Evolutionary conservation across 1,139 yeast species (phyloP).

Genomic region (Geotrichum phurueaensis): DNA sequence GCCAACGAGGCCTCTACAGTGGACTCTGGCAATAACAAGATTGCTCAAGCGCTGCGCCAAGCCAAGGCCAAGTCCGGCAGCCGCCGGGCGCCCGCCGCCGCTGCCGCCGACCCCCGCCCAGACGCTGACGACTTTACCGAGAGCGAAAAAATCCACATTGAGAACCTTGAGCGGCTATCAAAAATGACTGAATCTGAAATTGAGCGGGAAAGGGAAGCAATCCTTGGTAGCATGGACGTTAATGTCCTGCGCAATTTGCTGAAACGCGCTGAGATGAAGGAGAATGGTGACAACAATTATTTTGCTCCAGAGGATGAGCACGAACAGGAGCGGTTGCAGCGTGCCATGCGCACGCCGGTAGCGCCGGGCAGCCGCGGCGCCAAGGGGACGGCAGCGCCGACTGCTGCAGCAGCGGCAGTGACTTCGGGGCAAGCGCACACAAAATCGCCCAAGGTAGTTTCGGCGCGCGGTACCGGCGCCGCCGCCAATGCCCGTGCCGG

Average conservation of each 20-base stretch:
- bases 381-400: neutral
- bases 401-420: neutral
- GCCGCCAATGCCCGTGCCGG: neutral
- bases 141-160: slow-evolving; percentile 68
- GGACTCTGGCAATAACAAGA: neutral
- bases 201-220: slow-evolving; percentile 57
- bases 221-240: slow-evolving; percentile 64
- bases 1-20: neutral
- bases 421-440: neutral
- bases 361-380: neutral
- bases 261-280: slow-evolving; percentile 28
- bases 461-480: neutral
- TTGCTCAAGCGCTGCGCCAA: slow-evolving; percentile 8
- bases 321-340: neutral
- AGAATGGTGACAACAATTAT: slow-evolving; percentile 21
- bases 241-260: slow-evolving; percentile 53
- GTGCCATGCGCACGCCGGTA: neutral
- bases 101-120: neutral
- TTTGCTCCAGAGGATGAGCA: slow-evolving; percentile 35
- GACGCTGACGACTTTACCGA: slow-evolving; percentile 51
- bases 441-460: neutral
- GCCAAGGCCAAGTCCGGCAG: neutral
- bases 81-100: too few species aligned
- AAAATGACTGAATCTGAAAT: slow-evolving; percentile 65
- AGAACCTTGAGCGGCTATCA: slow-evolving; percentile 59